These are phyloP conservation scores for Phytopythium sindhum DNA, from an alignment of 352 stramenopile species.

Conservation along the genomic window DNA sequence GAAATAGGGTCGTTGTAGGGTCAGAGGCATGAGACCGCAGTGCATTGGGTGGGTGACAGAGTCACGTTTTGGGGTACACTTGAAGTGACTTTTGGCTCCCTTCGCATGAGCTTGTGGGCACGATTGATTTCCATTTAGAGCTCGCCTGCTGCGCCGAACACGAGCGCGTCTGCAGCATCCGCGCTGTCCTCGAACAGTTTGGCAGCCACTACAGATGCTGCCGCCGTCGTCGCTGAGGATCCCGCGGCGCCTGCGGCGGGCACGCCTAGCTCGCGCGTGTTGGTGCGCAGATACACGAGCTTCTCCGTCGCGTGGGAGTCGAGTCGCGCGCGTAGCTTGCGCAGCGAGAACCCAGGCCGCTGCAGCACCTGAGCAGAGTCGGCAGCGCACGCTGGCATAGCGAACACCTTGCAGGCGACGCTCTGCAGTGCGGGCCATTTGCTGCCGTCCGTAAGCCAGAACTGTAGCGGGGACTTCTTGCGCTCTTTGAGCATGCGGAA, in stretches of 20 bases:
- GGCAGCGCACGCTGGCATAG: slow-evolving; percentile 26
- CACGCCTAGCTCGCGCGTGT: slow-evolving; percentile 17
- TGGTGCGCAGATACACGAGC: slow-evolving; percentile 28
- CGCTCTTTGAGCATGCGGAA: slow-evolving; percentile 43
- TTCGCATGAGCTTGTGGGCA: too few relatives aligned
- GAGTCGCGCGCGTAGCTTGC: slow-evolving; percentile 13
- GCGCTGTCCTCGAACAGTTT: slow-evolving; percentile 4
- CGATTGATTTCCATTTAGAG: not conserved
- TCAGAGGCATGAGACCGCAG: not conserved
- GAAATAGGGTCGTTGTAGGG: too few relatives aligned
- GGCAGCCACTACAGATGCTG: not conserved
- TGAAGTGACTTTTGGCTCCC: not conserved
- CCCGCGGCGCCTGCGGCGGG: not conserved
- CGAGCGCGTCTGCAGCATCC: not conserved
- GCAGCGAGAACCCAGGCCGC: slow-evolving; percentile 7
- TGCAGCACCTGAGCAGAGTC: slow-evolving; percentile 9
- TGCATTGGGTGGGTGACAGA: not conserved
- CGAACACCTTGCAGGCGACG: slow-evolving; percentile 36
- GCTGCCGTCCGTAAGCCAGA: slow-evolving; percentile 47
- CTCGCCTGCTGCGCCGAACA: not conserved
- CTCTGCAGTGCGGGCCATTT: slow-evolving; percentile 45
- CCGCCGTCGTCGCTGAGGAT: not conserved
- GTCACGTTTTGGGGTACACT: not conserved
- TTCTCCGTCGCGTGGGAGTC: slow-evolving; percentile 21
- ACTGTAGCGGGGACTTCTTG: slow-evolving; percentile 46